These are phyloP conservation scores for Lentinula sp. DNA, from an alignment of 768 basidiomycete genomes.

Conservation along the genomic window DNA sequence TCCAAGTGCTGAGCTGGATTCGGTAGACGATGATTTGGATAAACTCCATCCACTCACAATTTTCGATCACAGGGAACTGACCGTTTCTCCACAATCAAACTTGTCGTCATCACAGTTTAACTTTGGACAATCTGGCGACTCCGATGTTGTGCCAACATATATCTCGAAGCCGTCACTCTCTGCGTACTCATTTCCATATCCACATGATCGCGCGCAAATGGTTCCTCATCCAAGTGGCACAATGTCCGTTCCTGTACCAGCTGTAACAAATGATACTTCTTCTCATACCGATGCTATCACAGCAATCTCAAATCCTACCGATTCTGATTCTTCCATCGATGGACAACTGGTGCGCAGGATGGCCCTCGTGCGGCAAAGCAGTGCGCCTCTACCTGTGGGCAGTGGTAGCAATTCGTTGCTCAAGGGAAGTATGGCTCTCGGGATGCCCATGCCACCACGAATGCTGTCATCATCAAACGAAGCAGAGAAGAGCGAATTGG, in stretches of 20 bases:
- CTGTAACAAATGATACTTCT: not conserved
- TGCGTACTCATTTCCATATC: not conserved
- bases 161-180: not conserved
- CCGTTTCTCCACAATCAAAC: not conserved
- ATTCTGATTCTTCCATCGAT: not conserved
- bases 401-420: conserved; percentile 3
- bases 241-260: conserved; percentile 2
- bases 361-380: conserved; percentile 39
- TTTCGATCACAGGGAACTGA: not conserved
- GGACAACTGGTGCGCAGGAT: conserved; percentile 28
- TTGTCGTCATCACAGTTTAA: not conserved
- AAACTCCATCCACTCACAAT: not conserved
- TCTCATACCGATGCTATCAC: not conserved
- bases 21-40: not conserved
- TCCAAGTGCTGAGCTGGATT: not conserved
- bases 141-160: not conserved
- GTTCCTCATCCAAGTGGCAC: not conserved
- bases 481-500: not conserved
- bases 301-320: not conserved
- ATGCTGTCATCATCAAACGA: not conserved
- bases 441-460: conserved; percentile 1
- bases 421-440: not conserved
- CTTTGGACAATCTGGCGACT: not conserved
- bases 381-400: conserved; percentile 35
- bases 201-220: not conserved